Base-by-base conservation (phyloP, 2,329 filamentous ascomycete genomes). In the Scedosporium minutisporum region DNA sequence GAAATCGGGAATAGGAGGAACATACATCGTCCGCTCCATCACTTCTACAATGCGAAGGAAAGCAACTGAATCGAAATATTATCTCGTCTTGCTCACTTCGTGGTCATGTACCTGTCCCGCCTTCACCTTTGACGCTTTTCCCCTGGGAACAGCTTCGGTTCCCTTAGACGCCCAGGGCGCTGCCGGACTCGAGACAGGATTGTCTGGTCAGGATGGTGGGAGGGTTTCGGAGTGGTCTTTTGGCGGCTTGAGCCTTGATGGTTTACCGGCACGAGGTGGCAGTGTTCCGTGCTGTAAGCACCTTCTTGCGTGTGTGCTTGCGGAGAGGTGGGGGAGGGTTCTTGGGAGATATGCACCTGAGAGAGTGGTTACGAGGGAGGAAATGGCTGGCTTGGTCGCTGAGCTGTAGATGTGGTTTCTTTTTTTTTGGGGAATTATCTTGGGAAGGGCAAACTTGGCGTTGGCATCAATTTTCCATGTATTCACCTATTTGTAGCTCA, bases 31-130 rank as follows among this genome's bases (percentile, higher is more conserved):
- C 66, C 84, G 80, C 68, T 91, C 88, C 42, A 81, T 79, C 46
- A 76, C 72, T 7, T 74, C 74, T 6, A 71, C 73, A 6, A 64
- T 69, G 51, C 65, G 41, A 33, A 18, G 23, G 6, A 63, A 60
- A 5, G 42, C 63, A 2, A 1, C 29, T 9, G 27, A 29, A 29
- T 14, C 44, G 29, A 58, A 58, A 21, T 53, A 16, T 9, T 96
- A 97, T 74, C 79, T 90, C 68, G 89, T 97, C 16, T 84, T 87
- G 9, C 80, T 93, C 1, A 68, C 73, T 1, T 85, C 88, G 1
- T 97, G 95, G 95, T 92, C 89, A 73, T 99, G 95, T 74, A 90
- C 86, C 1, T 99, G 95, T 76, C 88, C 92, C 3, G 87, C 86
- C 1, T 97, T 97, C 73, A 82, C 88, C 0, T 87, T 96, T 65